Evolutionary conservation across 352 stramenopile genomes (phyloP).

Genomic region (Thalassiosira delicatula): DNA sequence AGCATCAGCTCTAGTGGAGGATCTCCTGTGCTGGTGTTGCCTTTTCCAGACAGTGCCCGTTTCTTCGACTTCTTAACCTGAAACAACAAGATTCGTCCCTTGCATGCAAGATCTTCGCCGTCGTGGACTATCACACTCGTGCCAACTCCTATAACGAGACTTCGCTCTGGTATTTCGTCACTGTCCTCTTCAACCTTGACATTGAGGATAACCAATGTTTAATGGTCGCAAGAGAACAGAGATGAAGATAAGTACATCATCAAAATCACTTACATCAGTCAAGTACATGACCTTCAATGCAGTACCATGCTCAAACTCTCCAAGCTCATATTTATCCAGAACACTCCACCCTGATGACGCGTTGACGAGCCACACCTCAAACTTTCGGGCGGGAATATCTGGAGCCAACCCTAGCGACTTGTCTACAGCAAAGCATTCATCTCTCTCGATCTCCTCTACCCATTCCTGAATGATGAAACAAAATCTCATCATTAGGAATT

Average conservation of each 20-base stretch:
- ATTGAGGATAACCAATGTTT: too few species aligned
- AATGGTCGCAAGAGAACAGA: too few species aligned
- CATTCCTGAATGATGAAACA: too few species aligned
- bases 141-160: slow-evolving; percentile 76
- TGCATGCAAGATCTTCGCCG: slow-evolving; percentile 81
- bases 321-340: slow-evolving; percentile 78
- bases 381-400: slow-evolving; percentile 65
- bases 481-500: too few species aligned
- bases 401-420: slow-evolving; percentile 70
- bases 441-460: slow-evolving; percentile 83
- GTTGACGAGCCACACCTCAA: slow-evolving; percentile 83
- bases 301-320: slow-evolving; percentile 79
- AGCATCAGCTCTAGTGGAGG: slow-evolving; percentile 65
- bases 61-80: slow-evolving; percentile 63
- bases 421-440: slow-evolving; percentile 82
- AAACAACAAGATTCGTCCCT: slow-evolving; percentile 79
- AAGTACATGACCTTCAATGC: slow-evolving; percentile 79
- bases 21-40: slow-evolving; percentile 26
- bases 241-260: too few species aligned
- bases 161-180: slow-evolving; percentile 58
- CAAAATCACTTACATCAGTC: slow-evolving; percentile 69
- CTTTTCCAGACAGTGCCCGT: slow-evolving; percentile 18
- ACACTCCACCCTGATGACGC: slow-evolving; percentile 77
- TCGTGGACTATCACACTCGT: slow-evolving; percentile 78
- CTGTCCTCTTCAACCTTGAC: slow-evolving; percentile 68